A percentile compares a stretch with the other conserved stretches of the same genome.
phyloP scores from a whole-genome alignment of 768 basidiomycete genomes.

The Mycena crocata region DNA sequence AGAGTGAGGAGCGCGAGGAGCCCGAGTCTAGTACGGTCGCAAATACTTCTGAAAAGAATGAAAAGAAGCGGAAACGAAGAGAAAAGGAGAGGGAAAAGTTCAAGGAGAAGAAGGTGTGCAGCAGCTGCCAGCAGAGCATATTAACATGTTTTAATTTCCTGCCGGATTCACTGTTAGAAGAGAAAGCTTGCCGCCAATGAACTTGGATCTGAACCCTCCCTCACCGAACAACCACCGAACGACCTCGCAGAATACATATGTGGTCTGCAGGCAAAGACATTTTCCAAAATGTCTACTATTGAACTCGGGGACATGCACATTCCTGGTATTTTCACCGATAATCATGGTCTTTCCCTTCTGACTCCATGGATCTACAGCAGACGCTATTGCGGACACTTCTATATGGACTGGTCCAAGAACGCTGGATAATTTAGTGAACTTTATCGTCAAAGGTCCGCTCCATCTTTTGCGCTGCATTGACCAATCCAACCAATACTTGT shows the following conservation, averaged over 20 bases:
- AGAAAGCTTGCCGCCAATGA: constrained; percentile 65
- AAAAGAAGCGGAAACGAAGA: constrained; percentile 79
- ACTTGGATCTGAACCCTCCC: constrained; percentile 51
- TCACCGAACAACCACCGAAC: constrained; percentile 68
- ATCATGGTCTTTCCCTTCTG: neutral
- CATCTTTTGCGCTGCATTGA: neutral
- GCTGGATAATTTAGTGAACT: constrained; percentile 77
- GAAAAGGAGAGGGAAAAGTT: constrained; percentile 77
- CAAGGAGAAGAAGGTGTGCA: constrained; percentile 68
- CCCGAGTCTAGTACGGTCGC: constrained; percentile 32
- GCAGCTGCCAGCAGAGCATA: neutral
- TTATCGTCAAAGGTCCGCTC: constrained; percentile 78
- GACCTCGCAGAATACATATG: constrained; percentile 73
- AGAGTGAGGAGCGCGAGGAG: constrained; percentile 42
- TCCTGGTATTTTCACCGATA: constrained; percentile 64
- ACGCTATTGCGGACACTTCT: constrained; percentile 80
- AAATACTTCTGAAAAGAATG: constrained; percentile 35
- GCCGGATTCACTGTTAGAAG: constrained; percentile 64
- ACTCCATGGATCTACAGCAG: constrained; percentile 26
- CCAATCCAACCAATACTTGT: neutral
- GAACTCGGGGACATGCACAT: constrained; percentile 86
- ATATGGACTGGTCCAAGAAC: constrained; percentile 78
- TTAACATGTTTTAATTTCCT: constrained; percentile 24
- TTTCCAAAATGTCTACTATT: constrained; percentile 74
- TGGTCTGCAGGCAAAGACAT: constrained; percentile 75